These are phyloP conservation scores for Pythium scleroteichum DNA, from an alignment of 352 stramenopile genomes.

Conservation along the genomic window DNA sequence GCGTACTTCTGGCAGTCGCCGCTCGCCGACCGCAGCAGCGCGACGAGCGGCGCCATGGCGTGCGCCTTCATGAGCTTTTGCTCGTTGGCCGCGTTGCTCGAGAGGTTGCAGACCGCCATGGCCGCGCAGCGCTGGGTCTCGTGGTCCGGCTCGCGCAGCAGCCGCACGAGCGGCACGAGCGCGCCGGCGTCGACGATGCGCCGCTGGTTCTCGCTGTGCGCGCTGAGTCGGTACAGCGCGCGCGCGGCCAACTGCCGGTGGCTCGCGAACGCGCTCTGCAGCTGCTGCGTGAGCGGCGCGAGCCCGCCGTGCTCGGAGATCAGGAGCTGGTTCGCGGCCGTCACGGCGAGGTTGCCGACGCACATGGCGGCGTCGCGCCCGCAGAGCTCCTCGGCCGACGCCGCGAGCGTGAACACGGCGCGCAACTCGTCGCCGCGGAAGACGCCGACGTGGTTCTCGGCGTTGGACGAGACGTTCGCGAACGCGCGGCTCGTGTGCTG, in stretches of 20 bases:
- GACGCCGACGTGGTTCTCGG: slow-evolving; percentile 88
- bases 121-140: slow-evolving; percentile 77
- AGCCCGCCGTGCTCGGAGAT: slow-evolving; percentile 90
- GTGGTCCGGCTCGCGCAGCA: slow-evolving; percentile 47
- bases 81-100: slow-evolving; percentile 71
- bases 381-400: slow-evolving; percentile 82
- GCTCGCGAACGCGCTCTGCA: slow-evolving; percentile 66
- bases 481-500: slow-evolving; percentile 89
- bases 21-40: slow-evolving; percentile 46
- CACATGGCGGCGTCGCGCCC: slow-evolving; percentile 91
- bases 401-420: slow-evolving; percentile 73
- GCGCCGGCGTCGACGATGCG: slow-evolving; percentile 85
- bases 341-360: slow-evolving; percentile 93
- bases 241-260: slow-evolving; percentile 84
- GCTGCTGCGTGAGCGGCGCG: slow-evolving; percentile 70
- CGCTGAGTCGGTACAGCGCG: slow-evolving; percentile 89
- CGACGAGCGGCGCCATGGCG: slow-evolving; percentile 65
- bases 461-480: slow-evolving; percentile 91
- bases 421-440: slow-evolving; percentile 84
- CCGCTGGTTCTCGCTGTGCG: slow-evolving; percentile 84
- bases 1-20: slow-evolving; percentile 82
- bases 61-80: slow-evolving; percentile 79
- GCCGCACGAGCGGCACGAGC: slow-evolving; percentile 69
- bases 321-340: slow-evolving; percentile 85
- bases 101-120: slow-evolving; percentile 89